Base-by-base conservation (phyloP, 176 grass and related monocot genomes). In the Zea luxurians region DNA sequence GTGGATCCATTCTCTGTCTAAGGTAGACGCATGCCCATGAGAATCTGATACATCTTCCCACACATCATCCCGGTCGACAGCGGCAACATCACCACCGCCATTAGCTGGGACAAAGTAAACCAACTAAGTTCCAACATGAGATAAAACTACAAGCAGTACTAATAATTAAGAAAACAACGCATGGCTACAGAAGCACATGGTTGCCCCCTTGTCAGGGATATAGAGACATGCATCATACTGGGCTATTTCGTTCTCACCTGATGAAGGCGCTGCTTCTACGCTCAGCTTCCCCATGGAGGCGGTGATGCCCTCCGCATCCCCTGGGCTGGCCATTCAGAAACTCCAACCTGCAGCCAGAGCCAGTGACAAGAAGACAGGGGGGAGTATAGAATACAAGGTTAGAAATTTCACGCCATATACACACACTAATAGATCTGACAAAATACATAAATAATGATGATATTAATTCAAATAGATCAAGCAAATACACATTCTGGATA, bases 1-100 rank as follows among this genome's bases (percentile, higher is more conserved):
- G 74, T 80, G 78, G 44, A 37, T 45, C 89, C 87, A 89, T 80
- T 97, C 94, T 83, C 77, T 87, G 73, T 84, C 88, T 17, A 97
- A 82, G 17, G 45, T 82, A 27, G 70, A 77, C 46, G 15, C 61
- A 63, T 48, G 53, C 61, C 53, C 73, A 4, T 36, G 71, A 65
- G 78, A 80, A 78, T 87, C 85, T 80, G 72, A 86, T 82, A 10
- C 68, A 69, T 90, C 91, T 65, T 48, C 80, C 80, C 75, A 82
- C 73, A 75, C n/a, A 42, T 79, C 89, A 27, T 80, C 76, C 0
- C 70, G 38, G 0, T 50, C 75, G 3, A 48, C n/a, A 16, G 16
- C 10, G 48, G 38, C 69, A 20, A 13, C 70, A 74, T 2, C 37
- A 61, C 8, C 18, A 61, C 8, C 18, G 0, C 57, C 40, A 34